phyloP scores from a whole-genome alignment of 805 yeast genomes.

The Candida boidinii region DNA sequence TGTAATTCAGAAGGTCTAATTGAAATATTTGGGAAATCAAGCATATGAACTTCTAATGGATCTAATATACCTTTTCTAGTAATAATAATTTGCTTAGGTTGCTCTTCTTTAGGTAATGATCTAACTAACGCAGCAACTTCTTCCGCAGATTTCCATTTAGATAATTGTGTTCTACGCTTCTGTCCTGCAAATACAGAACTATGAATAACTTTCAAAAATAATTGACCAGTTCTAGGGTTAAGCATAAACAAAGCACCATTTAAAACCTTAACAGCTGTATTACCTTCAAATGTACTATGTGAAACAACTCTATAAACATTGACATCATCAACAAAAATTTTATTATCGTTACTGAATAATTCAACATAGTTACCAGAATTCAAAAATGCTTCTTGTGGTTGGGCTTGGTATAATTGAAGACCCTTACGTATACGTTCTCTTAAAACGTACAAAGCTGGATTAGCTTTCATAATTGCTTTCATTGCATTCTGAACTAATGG shows the following conservation, averaged over 20 bases:
- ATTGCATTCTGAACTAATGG: slow-evolving; percentile 84
- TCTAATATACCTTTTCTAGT: slow-evolving; percentile 88
- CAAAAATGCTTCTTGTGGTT: slow-evolving; percentile 85
- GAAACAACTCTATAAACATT: slow-evolving; percentile 90
- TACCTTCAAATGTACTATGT: slow-evolving; percentile 89
- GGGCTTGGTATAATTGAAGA: slow-evolving; percentile 85
- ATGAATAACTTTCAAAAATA: slow-evolving; percentile 83
- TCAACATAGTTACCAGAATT: slow-evolving; percentile 88
- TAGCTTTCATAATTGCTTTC: slow-evolving; percentile 89
- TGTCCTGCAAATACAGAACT: slow-evolving; percentile 97
- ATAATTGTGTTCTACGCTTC: slow-evolving; percentile 82
- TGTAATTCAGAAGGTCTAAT: slow-evolving; percentile 85
- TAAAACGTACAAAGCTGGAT: slow-evolving; percentile 85
- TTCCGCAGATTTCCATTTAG: slow-evolving; percentile 98
- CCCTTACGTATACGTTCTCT: slow-evolving; percentile 94
- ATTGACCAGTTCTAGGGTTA: slow-evolving; percentile 86
- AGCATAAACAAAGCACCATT: slow-evolving; percentile 89
- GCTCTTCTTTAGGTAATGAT: slow-evolving; percentile 87
- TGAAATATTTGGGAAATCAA: slow-evolving; percentile 88
- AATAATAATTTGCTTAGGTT: slow-evolving; percentile 86
- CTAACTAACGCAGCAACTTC: slow-evolving; percentile 89
- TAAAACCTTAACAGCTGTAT: slow-evolving; percentile 82
- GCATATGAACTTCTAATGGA: slow-evolving; percentile 94
- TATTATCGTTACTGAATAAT: slow-evolving; percentile 73
- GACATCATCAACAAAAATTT: slow-evolving; percentile 85